Evolutionary conservation across 352 stramenopile genomes (phyloP), one percentile per base, ranked within the genome.

Genomic region (Phytophthora pinifolia): DNA sequence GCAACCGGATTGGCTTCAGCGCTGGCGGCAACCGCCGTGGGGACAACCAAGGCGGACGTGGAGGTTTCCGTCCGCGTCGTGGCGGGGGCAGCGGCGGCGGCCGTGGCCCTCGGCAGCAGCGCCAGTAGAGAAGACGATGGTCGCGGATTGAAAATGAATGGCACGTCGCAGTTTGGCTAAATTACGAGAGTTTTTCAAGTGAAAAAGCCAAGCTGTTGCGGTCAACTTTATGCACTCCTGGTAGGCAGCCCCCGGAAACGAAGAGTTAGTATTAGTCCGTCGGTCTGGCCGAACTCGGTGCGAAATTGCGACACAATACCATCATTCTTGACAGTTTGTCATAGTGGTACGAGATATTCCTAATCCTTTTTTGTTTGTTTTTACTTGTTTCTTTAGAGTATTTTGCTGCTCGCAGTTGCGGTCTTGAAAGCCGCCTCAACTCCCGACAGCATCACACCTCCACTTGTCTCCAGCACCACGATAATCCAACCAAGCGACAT

Each of bases 1-100:
- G 72, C 46, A 58, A 57, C 37, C 68, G 70, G 37, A 66, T 70
- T 55, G 62, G 72, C 33, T 67, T 74, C 35, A 69, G 54, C 42
- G 55, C 67, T 58, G 49, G 72, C 8, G 39, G 70, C 22, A 45
- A 60, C n/a, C 64, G 74, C 51, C 60, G 70, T 63, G 69, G 74
- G 38, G 73, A 81, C 33, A 83, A 76, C 50, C 65, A 79, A 36
- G 65, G 76, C 44, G 77, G 72, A 46, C 57, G 71, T n/a, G 75
- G 77, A 31, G 73, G 70, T 29, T 70, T 70, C 45, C 58, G 74
- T 38, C 65, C 70, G 54, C 59, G 75, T 45, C 68, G 75, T 59
- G 70, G 70, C 27, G 65, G 72, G 13, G 61, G 62, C 27, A 45
- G 72, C 27, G 63, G 74, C 39, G 74, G 74, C 27, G 60, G 70